Percentiles rank a stretch among this genome's conserved stretches.
phyloP scores from a whole-genome alignment of 2,329 filamentous ascomycete species.

The Arthrobotrys iridis region DNA sequence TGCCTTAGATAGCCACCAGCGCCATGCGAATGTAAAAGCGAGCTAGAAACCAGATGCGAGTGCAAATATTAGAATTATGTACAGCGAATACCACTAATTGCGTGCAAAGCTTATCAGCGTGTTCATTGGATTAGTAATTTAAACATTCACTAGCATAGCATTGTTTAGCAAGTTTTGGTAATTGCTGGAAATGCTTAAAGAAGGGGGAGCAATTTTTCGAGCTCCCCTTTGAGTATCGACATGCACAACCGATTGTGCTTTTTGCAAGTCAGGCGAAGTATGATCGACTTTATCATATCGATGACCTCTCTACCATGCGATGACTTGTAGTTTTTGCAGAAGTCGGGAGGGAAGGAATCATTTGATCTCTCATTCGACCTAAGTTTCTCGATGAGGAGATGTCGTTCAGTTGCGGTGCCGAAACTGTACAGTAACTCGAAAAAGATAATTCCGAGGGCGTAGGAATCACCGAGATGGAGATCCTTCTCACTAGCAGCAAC shows the following conservation, averaged over 20 bases:
- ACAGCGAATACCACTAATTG: too few species aligned
- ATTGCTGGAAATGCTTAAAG: neutral
- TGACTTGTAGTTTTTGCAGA: conserved; percentile 3
- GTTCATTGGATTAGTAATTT: too few species aligned
- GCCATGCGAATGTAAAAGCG: too few species aligned
- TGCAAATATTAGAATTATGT: too few species aligned
- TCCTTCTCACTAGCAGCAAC: neutral
- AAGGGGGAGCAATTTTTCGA: conserved; percentile 2
- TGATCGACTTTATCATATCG: conserved; percentile 15
- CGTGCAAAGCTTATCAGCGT: too few species aligned
- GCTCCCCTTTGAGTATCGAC: conserved; percentile 25
- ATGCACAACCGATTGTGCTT: conserved; percentile 19
- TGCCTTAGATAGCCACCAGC: neutral
- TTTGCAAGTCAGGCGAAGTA: conserved; percentile 33
- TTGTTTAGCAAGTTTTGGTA: too few species aligned
- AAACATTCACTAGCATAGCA: too few species aligned
- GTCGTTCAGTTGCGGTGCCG: conserved; percentile 60
- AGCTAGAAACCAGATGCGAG: too few species aligned
- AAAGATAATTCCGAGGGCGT: conserved; percentile 70
- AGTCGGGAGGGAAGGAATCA: conserved; percentile 36
- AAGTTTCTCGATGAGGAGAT: conserved; percentile 20
- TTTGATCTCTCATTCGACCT: conserved; percentile 8
- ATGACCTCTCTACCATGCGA: neutral
- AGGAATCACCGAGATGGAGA: conserved; percentile 68
- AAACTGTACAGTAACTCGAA: conserved; percentile 71